Evolutionary conservation across 352 stramenopile species (phyloP).

Genomic region (Phytophthora pseudosyringae): DNA sequence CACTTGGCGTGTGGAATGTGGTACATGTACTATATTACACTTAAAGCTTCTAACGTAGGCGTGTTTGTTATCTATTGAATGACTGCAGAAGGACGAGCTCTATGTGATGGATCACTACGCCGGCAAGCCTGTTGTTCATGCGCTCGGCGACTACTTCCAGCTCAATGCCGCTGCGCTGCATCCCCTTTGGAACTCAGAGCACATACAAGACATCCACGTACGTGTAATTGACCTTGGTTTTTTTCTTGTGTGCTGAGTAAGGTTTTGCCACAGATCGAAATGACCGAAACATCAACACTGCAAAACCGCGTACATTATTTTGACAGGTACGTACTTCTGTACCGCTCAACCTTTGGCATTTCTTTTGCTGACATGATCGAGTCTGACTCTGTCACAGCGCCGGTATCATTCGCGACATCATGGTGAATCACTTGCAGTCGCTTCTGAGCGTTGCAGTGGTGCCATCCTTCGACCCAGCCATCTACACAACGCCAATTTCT

Average conservation of each 20-base stretch:
- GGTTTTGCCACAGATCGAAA: constrained; percentile 46
- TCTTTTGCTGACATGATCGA: background rate
- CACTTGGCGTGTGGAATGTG: background rate
- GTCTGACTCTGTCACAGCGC: constrained; percentile 27
- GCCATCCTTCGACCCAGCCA: constrained; percentile 35
- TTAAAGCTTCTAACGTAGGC: background rate
- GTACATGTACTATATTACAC: too few species aligned
- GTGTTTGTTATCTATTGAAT: background rate
- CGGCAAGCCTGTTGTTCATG: constrained; percentile 74
- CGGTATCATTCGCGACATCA: constrained; percentile 83
- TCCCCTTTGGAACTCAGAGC: constrained; percentile 36
- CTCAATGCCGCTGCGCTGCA: constrained; percentile 47
- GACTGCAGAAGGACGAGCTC: constrained; percentile 62
- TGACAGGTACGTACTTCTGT: constrained; percentile 49
- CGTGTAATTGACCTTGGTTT: too few species aligned
- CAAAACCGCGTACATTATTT: constrained; percentile 72
- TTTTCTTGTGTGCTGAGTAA: too few species aligned
- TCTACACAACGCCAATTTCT: background rate
- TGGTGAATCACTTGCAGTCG: constrained; percentile 84
- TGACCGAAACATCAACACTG: constrained; percentile 75
- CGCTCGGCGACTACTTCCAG: constrained; percentile 57
- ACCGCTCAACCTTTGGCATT: background rate
- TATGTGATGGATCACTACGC: constrained; percentile 91
- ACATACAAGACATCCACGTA: constrained; percentile 35
- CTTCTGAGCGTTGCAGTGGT: constrained; percentile 48